Evolutionary conservation across 208 protist species (phyloP).

Genomic region (Acanthamoeba royreba): DNA sequence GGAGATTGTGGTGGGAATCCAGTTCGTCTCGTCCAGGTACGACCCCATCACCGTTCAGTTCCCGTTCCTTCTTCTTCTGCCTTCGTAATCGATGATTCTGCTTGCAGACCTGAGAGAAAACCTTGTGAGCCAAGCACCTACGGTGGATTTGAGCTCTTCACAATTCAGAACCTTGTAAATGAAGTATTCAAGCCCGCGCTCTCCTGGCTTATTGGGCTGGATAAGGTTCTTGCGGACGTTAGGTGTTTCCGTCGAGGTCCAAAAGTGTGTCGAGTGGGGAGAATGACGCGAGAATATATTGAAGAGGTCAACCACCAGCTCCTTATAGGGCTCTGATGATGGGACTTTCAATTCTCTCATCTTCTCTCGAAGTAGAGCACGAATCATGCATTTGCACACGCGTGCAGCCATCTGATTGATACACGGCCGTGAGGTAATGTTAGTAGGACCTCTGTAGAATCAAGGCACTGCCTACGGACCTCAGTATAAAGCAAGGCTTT

Average conservation of each 20-base stretch:
- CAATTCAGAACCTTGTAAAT: constrained; percentile 13
- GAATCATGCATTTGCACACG: constrained; percentile 22
- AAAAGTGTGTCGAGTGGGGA: not conserved
- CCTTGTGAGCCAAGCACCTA: too few species aligned
- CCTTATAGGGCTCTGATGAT: constrained; percentile 3
- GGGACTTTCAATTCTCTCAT: constrained; percentile 29
- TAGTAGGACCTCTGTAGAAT: not conserved
- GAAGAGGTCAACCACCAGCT: constrained; percentile 23
- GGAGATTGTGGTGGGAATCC: too few species aligned
- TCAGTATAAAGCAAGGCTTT: not conserved
- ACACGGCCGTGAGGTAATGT: not conserved
- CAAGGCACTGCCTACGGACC: not conserved
- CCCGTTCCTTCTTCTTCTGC: too few species aligned
- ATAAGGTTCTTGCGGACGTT: constrained; percentile 22
- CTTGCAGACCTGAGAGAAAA: too few species aligned
- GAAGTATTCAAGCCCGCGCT: not conserved
- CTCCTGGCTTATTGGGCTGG: not conserved
- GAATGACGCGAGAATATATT: not conserved
- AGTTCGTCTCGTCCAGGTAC: too few species aligned
- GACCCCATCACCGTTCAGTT: too few species aligned
- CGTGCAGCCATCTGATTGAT: not conserved
- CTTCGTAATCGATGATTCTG: too few species aligned
- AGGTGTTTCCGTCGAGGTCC: constrained; percentile 15
- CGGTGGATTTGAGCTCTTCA: too few species aligned
- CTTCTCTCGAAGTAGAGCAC: not conserved